Evolutionary conservation across 1,139 yeast species (phyloP).

Genomic region (Scheffersomyces quercinus): DNA sequence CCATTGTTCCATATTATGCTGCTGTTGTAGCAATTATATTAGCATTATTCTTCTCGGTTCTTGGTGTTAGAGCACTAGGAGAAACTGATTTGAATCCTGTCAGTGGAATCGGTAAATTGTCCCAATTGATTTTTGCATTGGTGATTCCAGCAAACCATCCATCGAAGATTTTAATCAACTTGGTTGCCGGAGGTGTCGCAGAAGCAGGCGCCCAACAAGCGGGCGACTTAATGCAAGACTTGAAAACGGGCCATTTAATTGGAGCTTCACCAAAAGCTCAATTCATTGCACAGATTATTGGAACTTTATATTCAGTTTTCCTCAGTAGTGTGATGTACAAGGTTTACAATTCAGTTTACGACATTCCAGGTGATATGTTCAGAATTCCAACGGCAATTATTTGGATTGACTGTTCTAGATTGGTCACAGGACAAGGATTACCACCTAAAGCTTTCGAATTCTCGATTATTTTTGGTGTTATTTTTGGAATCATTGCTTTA

Average conservation of each 20-base stretch:
- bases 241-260: conserved; percentile 87
- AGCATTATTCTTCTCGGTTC: conserved; percentile 75
- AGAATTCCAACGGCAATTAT: conserved; percentile 93
- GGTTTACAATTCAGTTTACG: conserved; percentile 77
- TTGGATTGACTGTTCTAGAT: conserved; percentile 94
- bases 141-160: conserved; percentile 77
- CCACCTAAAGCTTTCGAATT: conserved; percentile 76
- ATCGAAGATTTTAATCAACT: conserved; percentile 77
- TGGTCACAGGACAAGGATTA: conserved; percentile 87
- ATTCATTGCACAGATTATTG: conserved; percentile 84
- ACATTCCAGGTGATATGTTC: conserved; percentile 77
- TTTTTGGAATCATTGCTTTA: conserved; percentile 72
- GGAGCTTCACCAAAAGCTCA: conserved; percentile 95
- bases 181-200: conserved; percentile 94
- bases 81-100: conserved; percentile 97
- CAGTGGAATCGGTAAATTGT: conserved; percentile 91
- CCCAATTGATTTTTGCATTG: conserved; percentile 84
- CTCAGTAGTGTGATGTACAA: conserved; percentile 81
- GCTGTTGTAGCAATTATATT: conserved; percentile 65
- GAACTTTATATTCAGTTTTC: conserved; percentile 79
- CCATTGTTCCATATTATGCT: conserved; percentile 69
- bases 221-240: conserved; percentile 96
- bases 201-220: conserved; percentile 99
- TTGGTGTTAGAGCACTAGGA: conserved; percentile 92
- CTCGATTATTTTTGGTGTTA: conserved; percentile 61